phyloP scores from a whole-genome alignment of 331 rosid species.

The Dryas integrifolia region DNA sequence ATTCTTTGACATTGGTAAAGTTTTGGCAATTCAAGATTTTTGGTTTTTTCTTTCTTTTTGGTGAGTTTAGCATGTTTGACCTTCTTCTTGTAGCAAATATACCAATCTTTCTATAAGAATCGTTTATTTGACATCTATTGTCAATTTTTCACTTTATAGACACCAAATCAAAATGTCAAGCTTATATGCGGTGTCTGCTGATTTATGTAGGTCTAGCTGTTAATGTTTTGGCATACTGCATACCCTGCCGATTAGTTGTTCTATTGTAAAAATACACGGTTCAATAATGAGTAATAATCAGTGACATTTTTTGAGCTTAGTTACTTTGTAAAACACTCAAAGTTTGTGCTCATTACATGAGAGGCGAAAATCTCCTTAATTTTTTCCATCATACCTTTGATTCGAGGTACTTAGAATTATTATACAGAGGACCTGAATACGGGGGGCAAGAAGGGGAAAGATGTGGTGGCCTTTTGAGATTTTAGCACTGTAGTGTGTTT shows the following conservation, averaged over 20 bases:
- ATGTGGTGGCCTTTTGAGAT: neutral
- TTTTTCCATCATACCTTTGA: neutral
- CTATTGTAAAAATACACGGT: neutral
- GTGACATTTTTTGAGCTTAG: neutral
- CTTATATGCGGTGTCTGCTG: neutral
- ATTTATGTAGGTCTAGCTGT: neutral
- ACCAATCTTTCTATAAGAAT: neutral
- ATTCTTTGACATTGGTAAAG: neutral
- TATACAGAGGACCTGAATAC: neutral
- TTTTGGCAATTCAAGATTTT: neutral
- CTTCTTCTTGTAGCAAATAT: neutral
- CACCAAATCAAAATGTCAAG: neutral
- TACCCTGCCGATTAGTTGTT: neutral
- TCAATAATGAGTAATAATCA: neutral
- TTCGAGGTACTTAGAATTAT: neutral
- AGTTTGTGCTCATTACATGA: neutral
- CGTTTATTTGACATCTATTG: neutral
- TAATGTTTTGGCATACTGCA: neutral
- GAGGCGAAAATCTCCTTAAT: neutral
- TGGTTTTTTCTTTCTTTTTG: neutral
- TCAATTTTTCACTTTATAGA: neutral
- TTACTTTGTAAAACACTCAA: neutral
- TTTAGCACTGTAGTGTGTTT: neutral
- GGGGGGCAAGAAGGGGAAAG: neutral
- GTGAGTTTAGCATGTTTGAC: neutral